Conservation (phyloP, 345 rosid species). For the Murraya paniculata region DNA sequence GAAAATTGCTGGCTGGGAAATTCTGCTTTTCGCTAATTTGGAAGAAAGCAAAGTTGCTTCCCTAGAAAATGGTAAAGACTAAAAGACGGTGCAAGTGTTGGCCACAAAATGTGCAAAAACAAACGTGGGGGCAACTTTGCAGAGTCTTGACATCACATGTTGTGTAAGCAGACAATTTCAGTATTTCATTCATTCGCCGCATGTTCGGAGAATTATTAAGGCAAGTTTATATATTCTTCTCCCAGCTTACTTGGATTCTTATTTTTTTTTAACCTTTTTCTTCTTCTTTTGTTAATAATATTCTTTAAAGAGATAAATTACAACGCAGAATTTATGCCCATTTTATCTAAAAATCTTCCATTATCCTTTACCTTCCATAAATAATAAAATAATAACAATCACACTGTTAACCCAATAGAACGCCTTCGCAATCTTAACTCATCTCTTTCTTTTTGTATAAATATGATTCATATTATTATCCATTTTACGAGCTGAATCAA, state of each 20-base stretch:
- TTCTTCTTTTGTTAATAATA: too few relatives aligned
- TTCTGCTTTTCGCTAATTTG: not conserved
- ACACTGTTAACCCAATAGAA: too few relatives aligned
- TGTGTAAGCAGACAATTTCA: slow-evolving; percentile 8
- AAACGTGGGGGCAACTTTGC: slow-evolving; percentile 84
- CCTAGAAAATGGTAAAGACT: slow-evolving; percentile 17
- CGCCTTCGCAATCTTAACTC: too few relatives aligned
- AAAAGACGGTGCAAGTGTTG: slow-evolving; percentile 1
- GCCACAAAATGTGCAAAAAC: slow-evolving; percentile 43
- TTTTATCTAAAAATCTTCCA: not conserved
- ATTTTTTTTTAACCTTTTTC: not conserved
- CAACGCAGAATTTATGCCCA: not conserved
- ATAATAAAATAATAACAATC: too few relatives aligned
- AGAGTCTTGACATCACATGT: slow-evolving; percentile 34
- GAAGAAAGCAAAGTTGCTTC: slow-evolving; percentile 10
- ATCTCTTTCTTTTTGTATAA: too few relatives aligned
- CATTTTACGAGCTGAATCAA: too few relatives aligned
- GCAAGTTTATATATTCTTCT: too few relatives aligned
- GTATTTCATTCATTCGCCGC: slow-evolving; percentile 3
- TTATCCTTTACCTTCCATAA: too few relatives aligned
- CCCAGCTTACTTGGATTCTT: not conserved
- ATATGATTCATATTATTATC: too few relatives aligned
- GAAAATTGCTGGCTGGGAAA: slow-evolving; percentile 18
- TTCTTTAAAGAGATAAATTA: not conserved
- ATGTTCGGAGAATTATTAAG: slow-evolving; percentile 13